Percentiles rank a stretch among this genome's conserved stretches.
phyloP scores from a whole-genome alignment of 352 stramenopile genomes.

The Globisporangium apiculatum region DNA sequence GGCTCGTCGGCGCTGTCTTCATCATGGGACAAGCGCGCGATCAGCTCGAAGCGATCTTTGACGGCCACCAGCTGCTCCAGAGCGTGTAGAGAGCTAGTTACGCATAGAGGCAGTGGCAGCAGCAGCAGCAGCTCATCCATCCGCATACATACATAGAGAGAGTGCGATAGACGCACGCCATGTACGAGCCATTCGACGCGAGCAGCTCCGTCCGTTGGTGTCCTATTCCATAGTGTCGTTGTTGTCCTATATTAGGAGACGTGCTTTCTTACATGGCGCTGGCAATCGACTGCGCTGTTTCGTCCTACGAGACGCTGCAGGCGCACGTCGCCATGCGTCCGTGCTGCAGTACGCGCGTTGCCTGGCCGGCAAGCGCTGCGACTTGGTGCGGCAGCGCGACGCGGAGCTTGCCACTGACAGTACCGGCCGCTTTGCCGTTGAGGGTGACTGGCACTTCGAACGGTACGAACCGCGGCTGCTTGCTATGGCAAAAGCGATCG shows the following conservation, averaged over 20 bases:
- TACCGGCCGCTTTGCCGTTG: slow-evolving; percentile 49
- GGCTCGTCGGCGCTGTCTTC: slow-evolving; percentile 77
- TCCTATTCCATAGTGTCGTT: too few species aligned
- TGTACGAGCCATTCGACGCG: slow-evolving; percentile 5
- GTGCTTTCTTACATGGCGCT: too few species aligned
- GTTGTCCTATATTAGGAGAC: too few species aligned
- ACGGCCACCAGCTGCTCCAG: slow-evolving; percentile 51
- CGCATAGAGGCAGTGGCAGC: too few species aligned
- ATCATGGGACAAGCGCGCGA: slow-evolving; percentile 73
- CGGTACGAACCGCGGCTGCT: slow-evolving; percentile 36
- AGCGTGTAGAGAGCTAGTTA: slow-evolving; percentile 5
- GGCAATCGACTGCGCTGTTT: slow-evolving; percentile 5
- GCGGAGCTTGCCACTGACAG: slow-evolving; percentile 43
- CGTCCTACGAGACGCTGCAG: slow-evolving; percentile 39
- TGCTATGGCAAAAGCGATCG: slow-evolving; percentile 37
- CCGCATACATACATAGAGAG: too few species aligned
- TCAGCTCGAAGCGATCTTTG: slow-evolving; percentile 62
- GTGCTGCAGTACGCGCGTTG: slow-evolving; percentile 14
- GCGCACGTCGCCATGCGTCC: slow-evolving; percentile 35
- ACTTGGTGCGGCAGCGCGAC: slow-evolving; percentile 51
- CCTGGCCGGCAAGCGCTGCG: slow-evolving; percentile 15
- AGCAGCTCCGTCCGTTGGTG: background rate
- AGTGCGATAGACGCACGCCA: too few species aligned
- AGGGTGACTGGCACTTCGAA: slow-evolving; percentile 45
- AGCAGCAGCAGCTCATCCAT: too few species aligned